Base-by-base conservation (phyloP, 352 stramenopile genomes). In the Globisporangium polare region DNA sequence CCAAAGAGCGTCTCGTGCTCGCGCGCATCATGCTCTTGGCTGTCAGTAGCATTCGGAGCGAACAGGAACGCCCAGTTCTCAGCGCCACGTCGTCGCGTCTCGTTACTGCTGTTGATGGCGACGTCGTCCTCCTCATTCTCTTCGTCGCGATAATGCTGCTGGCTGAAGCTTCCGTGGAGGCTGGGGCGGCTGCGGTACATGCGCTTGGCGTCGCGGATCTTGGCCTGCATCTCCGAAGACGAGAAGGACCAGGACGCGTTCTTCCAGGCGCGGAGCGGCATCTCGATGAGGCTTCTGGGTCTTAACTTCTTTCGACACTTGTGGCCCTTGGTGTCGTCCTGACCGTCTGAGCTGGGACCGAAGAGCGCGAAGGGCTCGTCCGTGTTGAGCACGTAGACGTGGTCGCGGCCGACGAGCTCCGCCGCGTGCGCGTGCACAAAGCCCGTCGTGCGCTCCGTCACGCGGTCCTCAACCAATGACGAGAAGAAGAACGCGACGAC, bases 401-500 rank as follows among this genome's bases (percentile, higher is more conserved):
- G 45, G 22, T 67, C 39, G 17, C 54, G 41, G 26, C 62, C 62
- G 50, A 67, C 54, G 33, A 67, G 50, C 29, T 62, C 55, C 0
- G 62, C 46, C 1, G 54, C 62, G 8, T 42, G 56, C 3, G 27
- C 24, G 6, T 59, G 47, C 8, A 67, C 47, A 42, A 67, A 58
- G 4, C 20, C 54, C 10, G 37, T 63, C 37, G 56, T 67, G 31
- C n/a, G 33, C 1, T 18, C n/a, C 18, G 65, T 63, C 4, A 71
- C 51, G 9, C 62, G 49, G 22, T 50, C 42, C 13, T 75, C 61
- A 5, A 67, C n/a, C 8, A 35, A 6, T 31, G 50, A 50, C 5
- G 55, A 55, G 24, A 72, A 49, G 41, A 70, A 62, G n/a, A 65
- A 68, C 22, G 51, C 49, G 43, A 75, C 18, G 35, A 75, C 68